Percentiles rank a stretch among this genome's conserved stretches.
Conservation (phyloP, 148 eudicot genomes). For the Chenopodium quinoa region DNA sequence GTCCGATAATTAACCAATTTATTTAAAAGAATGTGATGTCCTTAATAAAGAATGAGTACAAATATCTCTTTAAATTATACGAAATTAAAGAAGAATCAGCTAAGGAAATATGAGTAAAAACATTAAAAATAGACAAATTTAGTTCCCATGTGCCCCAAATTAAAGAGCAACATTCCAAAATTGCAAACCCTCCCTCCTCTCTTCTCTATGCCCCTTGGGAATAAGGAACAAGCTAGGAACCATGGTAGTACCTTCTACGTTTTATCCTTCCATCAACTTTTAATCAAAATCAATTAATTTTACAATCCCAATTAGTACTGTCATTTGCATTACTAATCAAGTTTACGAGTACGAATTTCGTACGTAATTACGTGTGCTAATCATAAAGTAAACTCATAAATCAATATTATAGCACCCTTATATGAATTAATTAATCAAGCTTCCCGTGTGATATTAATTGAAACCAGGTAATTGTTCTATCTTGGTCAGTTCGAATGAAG, state of each 20-base stretch:
- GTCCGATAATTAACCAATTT: background rate
- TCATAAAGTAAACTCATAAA: background rate
- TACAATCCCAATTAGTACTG: conserved; percentile 25
- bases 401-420: background rate
- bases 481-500: conserved; percentile 10
- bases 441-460: conserved; percentile 31
- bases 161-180: conserved; percentile 52
- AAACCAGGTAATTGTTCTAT: background rate
- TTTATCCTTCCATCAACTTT: background rate
- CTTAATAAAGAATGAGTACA: background rate
- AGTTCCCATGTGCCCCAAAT: conserved; percentile 55
- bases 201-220: conserved; percentile 22
- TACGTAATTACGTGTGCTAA: conserved; percentile 22
- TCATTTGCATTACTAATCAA: background rate
- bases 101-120: background rate
- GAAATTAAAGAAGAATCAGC: background rate
- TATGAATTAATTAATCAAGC: conserved; percentile 11
- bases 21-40: background rate
- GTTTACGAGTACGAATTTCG: conserved; percentile 14
- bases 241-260: conserved; percentile 25
- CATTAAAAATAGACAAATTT: conserved; percentile 31
- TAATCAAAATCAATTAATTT: background rate
- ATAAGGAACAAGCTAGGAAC: conserved; percentile 32
- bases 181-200: conserved; percentile 2
- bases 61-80: background rate